Evolutionary conservation across 352 stramenopile species (phyloP).

Genomic region (Phytophthora cryptogea): DNA sequence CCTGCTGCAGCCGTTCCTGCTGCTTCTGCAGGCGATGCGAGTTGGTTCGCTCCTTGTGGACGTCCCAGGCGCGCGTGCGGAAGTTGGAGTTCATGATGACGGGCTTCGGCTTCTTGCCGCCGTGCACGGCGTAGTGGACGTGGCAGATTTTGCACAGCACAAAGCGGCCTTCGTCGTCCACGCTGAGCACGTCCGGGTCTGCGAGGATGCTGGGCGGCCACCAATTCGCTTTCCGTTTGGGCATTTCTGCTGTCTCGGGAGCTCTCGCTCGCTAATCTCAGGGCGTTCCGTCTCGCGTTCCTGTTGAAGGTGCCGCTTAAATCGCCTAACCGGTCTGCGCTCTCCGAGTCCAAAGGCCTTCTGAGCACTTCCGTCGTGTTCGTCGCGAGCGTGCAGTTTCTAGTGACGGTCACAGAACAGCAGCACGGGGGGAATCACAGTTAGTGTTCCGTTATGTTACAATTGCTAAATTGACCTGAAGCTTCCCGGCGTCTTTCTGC

Average conservation of each 20-base stretch:
- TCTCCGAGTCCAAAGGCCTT: constrained; percentile 5
- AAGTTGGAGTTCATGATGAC: constrained; percentile 88
- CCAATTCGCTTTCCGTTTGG: constrained; percentile 79
- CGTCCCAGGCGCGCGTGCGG: constrained; percentile 76
- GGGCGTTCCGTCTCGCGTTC: background rate
- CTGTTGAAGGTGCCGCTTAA: background rate
- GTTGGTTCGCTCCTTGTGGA: constrained; percentile 84
- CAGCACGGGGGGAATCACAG: background rate
- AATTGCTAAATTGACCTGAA: background rate
- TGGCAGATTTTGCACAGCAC: constrained; percentile 86
- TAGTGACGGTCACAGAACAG: constrained; percentile 3
- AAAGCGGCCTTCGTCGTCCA: constrained; percentile 78
- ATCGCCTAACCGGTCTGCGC: background rate
- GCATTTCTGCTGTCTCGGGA: constrained; percentile 33
- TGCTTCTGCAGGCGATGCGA: constrained; percentile 77
- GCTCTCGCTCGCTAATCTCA: background rate
- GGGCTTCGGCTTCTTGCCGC: constrained; percentile 80
- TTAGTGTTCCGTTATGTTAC: constrained; percentile 23
- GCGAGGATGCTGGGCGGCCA: constrained; percentile 72
- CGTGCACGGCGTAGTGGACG: constrained; percentile 79
- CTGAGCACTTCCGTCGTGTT: constrained; percentile 16
- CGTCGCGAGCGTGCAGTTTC: constrained; percentile 9
- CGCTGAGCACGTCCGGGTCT: constrained; percentile 75
- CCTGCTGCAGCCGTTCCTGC: constrained; percentile 38
- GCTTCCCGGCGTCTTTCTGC: too few relatives aligned